These are phyloP conservation scores for Pleurozium schreberi DNA, from an alignment of 225 moss, liverwort and hornwort genomes.

Conservation along the genomic window DNA sequence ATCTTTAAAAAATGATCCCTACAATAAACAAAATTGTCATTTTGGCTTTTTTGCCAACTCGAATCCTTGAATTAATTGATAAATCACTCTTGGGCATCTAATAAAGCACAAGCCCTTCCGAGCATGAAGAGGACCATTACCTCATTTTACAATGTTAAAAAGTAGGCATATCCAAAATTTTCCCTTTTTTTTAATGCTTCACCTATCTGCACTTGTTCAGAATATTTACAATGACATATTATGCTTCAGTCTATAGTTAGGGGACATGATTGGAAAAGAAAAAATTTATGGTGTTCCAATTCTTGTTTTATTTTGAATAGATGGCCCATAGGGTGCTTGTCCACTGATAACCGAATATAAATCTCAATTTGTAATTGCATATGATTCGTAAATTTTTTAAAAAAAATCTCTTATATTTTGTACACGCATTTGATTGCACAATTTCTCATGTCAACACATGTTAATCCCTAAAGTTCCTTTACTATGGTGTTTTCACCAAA, in stretches of 20 bases:
- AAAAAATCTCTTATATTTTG: background rate
- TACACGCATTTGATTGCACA: background rate
- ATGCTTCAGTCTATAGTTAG: rapidly evolving
- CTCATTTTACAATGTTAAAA: no score
- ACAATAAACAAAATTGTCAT: background rate
- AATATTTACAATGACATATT: background rate
- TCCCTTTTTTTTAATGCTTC: rapidly evolving
- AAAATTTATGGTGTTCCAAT: background rate
- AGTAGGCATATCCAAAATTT: rapidly evolving
- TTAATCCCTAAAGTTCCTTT: no score
- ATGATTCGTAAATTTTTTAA: no score
- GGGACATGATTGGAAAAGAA: rapidly evolving
- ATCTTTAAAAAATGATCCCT: no score
- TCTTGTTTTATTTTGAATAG: background rate
- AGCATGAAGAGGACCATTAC: no score
- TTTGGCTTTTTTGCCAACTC: no score
- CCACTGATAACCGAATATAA: background rate
- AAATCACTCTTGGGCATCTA: background rate
- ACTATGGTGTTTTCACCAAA: no score
- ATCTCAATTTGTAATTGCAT: background rate
- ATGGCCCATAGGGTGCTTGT: rapidly evolving
- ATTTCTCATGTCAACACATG: background rate
- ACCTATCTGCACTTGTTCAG: no score
- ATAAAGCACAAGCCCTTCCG: no score
- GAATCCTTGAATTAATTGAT: background rate